Base-by-base conservation (phyloP, 2,329 filamentous ascomycete species). In the Lojkania enalia region DNA sequence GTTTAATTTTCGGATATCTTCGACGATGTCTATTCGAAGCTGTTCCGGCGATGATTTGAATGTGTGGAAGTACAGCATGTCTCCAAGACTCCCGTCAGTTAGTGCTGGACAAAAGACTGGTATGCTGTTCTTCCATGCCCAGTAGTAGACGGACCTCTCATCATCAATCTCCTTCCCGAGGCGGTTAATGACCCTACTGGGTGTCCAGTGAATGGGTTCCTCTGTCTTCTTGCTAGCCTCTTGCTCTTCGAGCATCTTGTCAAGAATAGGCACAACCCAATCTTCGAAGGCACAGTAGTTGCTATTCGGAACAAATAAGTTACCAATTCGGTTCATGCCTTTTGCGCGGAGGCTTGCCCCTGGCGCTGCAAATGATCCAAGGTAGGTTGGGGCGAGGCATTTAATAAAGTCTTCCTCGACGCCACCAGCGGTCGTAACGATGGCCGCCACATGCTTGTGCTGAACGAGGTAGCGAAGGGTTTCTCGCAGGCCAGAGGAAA, bases 361-460 rank as follows among this genome's bases (percentile, higher is more conserved):
- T 1, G 80, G 74, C 0, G 88, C 85, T 39, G 80, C 82, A 73
- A 97, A 99, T 1, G 88, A 85, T 33, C 90, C 89, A 65, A 97
- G 84, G 71, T 96, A 99, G 0, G 94, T 99, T 40, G 90, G 86
- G 9, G 87, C 94, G 2, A 99, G 84, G 61, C 94, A 99, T 75
- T 99, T 99, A 79, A 99, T 99, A 46, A 99, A 85, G 71, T 99
- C 94, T 69, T 99, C 94, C 71, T 99, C 94, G 40, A 99, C 83
- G 38, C 94, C 94, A 33, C 94, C 94, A 0, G 94, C 94, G 0
- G 94, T 96, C 18, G 94, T 96, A 49, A 99, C 94, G 61, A 99
- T 89, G 55, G 87, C 88, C 1, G 90, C 94, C 52, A 99, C 85
- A 67, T 97, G 91, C 52, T 85, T 86, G 74, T 99, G 90, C 74